Percentiles rank a stretch among this genome's conserved stretches.
These are phyloP conservation scores for Neurospora sp. DNA, from an alignment of 495 filamentous ascomycete species.

Conservation along the genomic window DNA sequence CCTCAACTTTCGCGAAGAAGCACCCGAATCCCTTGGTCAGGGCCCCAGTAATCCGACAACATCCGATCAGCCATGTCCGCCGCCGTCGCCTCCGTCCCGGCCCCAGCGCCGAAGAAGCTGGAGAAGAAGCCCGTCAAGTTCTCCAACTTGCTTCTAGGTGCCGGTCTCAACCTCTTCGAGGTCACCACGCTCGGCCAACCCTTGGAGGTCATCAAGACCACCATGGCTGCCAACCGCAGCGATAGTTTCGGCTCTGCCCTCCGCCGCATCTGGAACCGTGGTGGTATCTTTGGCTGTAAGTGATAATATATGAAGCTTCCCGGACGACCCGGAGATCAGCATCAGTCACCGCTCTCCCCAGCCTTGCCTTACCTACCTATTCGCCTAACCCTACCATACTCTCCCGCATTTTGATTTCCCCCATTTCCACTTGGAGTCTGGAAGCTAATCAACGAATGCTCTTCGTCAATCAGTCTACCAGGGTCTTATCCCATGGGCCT, in stretches of 20 bases:
- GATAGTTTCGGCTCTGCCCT: slow-evolving; percentile 80
- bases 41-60: slow-evolving; percentile 48
- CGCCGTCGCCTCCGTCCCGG: slow-evolving; percentile 44
- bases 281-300: slow-evolving; percentile 92
- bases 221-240: slow-evolving; percentile 91
- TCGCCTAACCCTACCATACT: neutral
- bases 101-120: slow-evolving; percentile 44
- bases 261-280: slow-evolving; percentile 81
- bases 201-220: slow-evolving; percentile 97
- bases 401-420: neutral
- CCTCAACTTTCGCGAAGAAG: slow-evolving; percentile 54
- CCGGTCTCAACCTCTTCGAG: slow-evolving; percentile 96
- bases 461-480: slow-evolving; percentile 68
- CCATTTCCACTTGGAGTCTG: neutral
- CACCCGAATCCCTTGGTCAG: slow-evolving; percentile 89
- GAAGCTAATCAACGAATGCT: slow-evolving; percentile 2
- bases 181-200: slow-evolving; percentile 69
- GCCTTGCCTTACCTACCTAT: neutral
- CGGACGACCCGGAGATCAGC: neutral
- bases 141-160: slow-evolving; percentile 93
- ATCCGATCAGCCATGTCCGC: slow-evolving; percentile 45
- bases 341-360: neutral
- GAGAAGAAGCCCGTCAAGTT: slow-evolving; percentile 99
- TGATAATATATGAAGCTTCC: slow-evolving; percentile 14
- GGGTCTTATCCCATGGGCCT: slow-evolving; percentile 99